Percentiles rank a stretch among this genome's conserved stretches.
Evolutionary conservation across 2,329 filamentous ascomycete genomes (phyloP).

Genomic region (Amauroascus niger): DNA sequence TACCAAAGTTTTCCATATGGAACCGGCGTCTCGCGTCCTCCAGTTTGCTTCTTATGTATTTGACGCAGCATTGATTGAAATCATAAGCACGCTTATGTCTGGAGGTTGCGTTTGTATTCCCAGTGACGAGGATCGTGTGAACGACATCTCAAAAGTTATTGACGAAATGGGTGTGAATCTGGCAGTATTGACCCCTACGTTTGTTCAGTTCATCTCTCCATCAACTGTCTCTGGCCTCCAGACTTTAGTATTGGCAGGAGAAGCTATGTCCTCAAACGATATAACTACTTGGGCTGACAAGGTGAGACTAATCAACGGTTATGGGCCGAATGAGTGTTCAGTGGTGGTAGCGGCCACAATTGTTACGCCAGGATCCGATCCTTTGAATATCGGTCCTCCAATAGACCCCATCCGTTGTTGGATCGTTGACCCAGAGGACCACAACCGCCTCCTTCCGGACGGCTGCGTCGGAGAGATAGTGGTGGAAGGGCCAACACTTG

Average conservation of each 20-base stretch:
- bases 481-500: constrained; percentile 32
- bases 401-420: constrained; percentile 9
- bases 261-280: constrained; percentile 26
- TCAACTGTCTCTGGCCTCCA: constrained; percentile 31
- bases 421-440: constrained; percentile 21
- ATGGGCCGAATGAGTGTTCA: constrained; percentile 19
- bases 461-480: constrained; percentile 37
- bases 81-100: constrained; percentile 24
- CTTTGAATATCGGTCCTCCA: neutral
- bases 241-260: constrained; percentile 27
- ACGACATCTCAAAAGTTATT: constrained; percentile 33
- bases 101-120: constrained; percentile 39
- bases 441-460: constrained; percentile 22
- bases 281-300: constrained; percentile 10
- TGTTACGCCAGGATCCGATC: neutral
- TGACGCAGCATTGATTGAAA: constrained; percentile 32
- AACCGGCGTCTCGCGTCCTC: constrained; percentile 42
- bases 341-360: neutral
- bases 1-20: constrained; percentile 42
- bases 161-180: constrained; percentile 41
- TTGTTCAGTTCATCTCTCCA: constrained; percentile 37
- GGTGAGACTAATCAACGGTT: constrained; percentile 15
- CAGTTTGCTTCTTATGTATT: constrained; percentile 38
- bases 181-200: constrained; percentile 47
- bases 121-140: constrained; percentile 25